Conservation (phyloP, 2,329 filamentous ascomycete genomes). For the Xylaria sp. region DNA sequence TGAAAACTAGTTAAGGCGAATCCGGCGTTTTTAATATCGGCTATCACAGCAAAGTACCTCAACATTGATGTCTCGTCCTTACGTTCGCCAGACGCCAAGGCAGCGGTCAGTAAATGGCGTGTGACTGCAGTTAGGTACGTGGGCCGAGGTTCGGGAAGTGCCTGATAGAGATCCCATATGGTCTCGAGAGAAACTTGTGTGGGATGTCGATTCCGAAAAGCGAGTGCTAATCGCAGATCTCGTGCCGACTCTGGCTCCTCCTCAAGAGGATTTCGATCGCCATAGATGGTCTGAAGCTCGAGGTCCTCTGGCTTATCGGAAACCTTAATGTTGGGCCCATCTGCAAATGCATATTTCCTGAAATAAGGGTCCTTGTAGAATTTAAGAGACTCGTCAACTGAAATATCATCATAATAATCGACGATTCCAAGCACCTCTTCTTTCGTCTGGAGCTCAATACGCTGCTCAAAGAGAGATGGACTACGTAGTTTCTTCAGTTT, state of each 20-base stretch:
- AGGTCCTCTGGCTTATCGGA: conserved; percentile 62
- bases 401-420: conserved; percentile 58
- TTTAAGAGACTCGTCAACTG: conserved; percentile 64
- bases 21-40: conserved; percentile 81
- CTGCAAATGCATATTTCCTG: conserved; percentile 62
- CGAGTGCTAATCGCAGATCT: conserved; percentile 56
- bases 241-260: conserved; percentile 51
- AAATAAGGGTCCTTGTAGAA: conserved; percentile 64
- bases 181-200: conserved; percentile 53
- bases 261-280: conserved; percentile 52
- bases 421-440: conserved; percentile 65
- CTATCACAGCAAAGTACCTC: conserved; percentile 83
- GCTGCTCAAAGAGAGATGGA: conserved; percentile 5
- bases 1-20: conserved; percentile 74
- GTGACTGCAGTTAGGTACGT: conserved; percentile 59
- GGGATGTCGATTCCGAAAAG: conserved; percentile 55
- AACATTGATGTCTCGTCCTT: conserved; percentile 73
- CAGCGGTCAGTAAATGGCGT: conserved; percentile 72
- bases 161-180: conserved; percentile 61
- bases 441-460: conserved; percentile 36
- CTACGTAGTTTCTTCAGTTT: neutral
- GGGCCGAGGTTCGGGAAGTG: conserved; percentile 64
- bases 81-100: conserved; percentile 71
- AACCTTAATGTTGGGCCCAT: conserved; percentile 60
- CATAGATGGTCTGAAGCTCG: conserved; percentile 56